Percentiles rank a stretch among this genome's conserved stretches.
Evolutionary conservation across 1,284 basidiomycete genomes (phyloP).

Genomic region (Ceratobasidium papillatum): DNA sequence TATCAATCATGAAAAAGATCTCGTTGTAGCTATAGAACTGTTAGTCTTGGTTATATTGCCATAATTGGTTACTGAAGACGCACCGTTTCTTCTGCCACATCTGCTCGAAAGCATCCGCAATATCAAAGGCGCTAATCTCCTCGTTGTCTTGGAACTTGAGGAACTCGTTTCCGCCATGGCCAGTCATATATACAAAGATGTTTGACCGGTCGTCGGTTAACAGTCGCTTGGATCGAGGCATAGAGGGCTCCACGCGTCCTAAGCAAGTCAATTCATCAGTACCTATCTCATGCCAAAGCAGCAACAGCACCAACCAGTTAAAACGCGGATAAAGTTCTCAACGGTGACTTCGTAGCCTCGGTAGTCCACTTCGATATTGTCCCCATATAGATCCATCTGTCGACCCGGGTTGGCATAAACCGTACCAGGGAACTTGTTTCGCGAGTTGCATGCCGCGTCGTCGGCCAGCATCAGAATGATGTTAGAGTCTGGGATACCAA

Average conservation of each 20-base stretch:
- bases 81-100: conserved; percentile 97
- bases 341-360: conserved; percentile 98
- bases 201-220: conserved; percentile 93
- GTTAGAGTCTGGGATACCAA: conserved; percentile 97
- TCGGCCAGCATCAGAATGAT: conserved; percentile 99
- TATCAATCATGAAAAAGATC: conserved; percentile 98
- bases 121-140: conserved; percentile 94
- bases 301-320: conserved; percentile 71
- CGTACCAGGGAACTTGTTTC: conserved; percentile 91
- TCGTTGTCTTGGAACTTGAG: conserved; percentile 99
- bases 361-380: conserved; percentile 98
- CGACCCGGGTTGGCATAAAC: conserved; percentile 87
- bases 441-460: conserved; percentile 92
- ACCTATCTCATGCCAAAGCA: too few species aligned
- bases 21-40: conserved; percentile 81
- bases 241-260: conserved; percentile 77
- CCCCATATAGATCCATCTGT: conserved; percentile 90
- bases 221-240: conserved; percentile 91
- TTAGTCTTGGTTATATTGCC: background rate
- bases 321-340: conserved; percentile 90
- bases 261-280: background rate
- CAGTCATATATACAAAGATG: conserved; percentile 97
- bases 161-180: conserved; percentile 97
- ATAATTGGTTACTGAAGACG: conserved; percentile 45
- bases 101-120: conserved; percentile 96